phyloP scores from a whole-genome alignment of 306 rosid genomes.

The Prosopis cineraria region DNA sequence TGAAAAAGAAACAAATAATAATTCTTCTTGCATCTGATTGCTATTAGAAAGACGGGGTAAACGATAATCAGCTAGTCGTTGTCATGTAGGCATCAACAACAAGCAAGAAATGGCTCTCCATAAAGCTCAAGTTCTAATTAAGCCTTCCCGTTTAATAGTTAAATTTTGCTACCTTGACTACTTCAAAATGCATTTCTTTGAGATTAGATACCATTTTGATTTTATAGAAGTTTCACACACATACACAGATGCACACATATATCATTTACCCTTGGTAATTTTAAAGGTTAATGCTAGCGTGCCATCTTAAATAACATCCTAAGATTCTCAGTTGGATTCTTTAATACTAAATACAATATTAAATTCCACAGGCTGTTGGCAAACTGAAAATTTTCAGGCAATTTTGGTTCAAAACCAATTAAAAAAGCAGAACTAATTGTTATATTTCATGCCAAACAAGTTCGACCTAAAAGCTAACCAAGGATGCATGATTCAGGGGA shows the following conservation, averaged over 20 bases:
- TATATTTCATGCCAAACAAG: neutral
- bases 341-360: neutral
- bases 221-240: neutral
- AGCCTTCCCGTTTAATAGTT: neutral
- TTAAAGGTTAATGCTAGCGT: neutral
- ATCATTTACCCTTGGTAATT: neutral
- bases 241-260: neutral
- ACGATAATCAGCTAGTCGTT: neutral
- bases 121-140: neutral
- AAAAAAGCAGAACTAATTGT: neutral
- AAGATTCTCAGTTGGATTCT: neutral
- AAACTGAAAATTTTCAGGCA: neutral
- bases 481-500: neutral
- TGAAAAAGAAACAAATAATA: constrained; percentile 1
- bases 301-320: neutral
- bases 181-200: neutral
- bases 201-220: neutral
- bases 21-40: neutral
- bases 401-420: too few relatives aligned
- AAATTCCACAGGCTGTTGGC: neutral
- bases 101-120: neutral
- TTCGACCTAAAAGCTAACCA: neutral
- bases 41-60: neutral
- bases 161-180: neutral
- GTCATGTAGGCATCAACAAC: neutral